Evolutionary conservation across 495 filamentous ascomycete species (phyloP), one percentile per base, ranked within the genome.

Genomic region (Daldinia childiae): DNA sequence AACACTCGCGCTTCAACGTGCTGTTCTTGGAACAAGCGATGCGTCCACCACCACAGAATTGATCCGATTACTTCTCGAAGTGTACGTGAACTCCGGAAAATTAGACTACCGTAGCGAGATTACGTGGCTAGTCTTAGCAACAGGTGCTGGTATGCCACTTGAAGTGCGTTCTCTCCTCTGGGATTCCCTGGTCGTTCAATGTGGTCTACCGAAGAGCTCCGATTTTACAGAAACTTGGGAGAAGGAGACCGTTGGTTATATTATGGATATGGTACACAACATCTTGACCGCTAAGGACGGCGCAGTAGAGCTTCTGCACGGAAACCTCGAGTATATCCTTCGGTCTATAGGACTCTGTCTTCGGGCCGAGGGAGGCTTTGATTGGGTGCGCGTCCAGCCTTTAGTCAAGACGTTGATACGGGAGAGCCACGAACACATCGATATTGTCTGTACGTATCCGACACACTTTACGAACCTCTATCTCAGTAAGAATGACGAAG

Each of bases 161-260:
- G 30, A n/a, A 11, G 32, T 58, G n/a, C 54, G 54, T 11, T n/a
- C 54, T 38, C 30, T 58, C 32, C 27, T 54, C 14, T 54, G 50
- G 50, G 50, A 54, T 3, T 29, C 50, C 4, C 50, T 30, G 9
- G 6, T 54, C 26, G 27, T 17, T 17, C 12, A 9, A 21, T 11
- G 43, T 21, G 43, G 43, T 12, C 43, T 24, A 12, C 43, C 43
- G 17, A 19, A n/a, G 11, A 30, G 50, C 50, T 14, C 50, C 50
- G 6, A 30, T 3, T 26, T 30, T 7, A 12, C 27, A 4, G 50
- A 30, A n/a, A 11, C 6, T 7, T 54, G 50, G 50, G 50, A 54
- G 50, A n/a, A 54, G 14, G 14, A 54, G 14, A 26, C 50, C 24
- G 50, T 30, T 14, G 15, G 12, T 24, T 29, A 29, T 17, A 54